Evolutionary conservation across 2,329 filamentous ascomycete genomes (phyloP).

Genomic region (Nothophaeocryptopus gaeumannii): DNA sequence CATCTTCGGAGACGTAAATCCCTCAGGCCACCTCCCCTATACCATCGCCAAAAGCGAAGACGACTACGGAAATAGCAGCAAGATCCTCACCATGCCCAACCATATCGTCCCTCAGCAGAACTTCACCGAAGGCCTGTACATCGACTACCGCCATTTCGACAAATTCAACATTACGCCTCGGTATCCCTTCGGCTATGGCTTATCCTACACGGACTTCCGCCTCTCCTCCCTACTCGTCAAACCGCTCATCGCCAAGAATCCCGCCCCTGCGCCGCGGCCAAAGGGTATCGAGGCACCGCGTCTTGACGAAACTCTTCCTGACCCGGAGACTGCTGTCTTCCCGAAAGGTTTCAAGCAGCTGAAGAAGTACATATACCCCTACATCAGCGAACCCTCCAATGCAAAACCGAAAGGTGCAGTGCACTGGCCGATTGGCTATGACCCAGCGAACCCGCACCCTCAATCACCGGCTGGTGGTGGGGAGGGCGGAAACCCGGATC

Average conservation of each 20-base stretch:
- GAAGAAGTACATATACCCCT: constrained; percentile 71
- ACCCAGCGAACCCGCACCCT: constrained; percentile 38
- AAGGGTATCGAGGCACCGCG: constrained; percentile 49
- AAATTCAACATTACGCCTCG: constrained; percentile 69
- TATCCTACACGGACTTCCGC: constrained; percentile 75
- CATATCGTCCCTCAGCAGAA: constrained; percentile 73
- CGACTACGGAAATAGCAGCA: constrained; percentile 72
- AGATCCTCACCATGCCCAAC: constrained; percentile 68
- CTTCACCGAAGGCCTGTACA: constrained; percentile 77
- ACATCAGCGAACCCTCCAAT: constrained; percentile 55
- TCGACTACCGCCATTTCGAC: constrained; percentile 90
- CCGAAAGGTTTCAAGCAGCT: constrained; percentile 60
- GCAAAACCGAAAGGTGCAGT: constrained; percentile 37
- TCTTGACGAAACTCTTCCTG: constrained; percentile 56
- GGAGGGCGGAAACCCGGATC: constrained; percentile 64
- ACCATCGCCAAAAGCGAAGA: constrained; percentile 72
- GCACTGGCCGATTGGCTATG: constrained; percentile 53
- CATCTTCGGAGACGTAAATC: constrained; percentile 73
- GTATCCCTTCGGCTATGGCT: constrained; percentile 82
- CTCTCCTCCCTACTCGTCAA: constrained; percentile 55
- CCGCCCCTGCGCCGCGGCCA: constrained; percentile 39
- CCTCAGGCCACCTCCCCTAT: constrained; percentile 81
- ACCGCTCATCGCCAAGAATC: constrained; percentile 32
- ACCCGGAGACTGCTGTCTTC: constrained; percentile 57
- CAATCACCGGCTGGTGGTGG: constrained; percentile 66